Conservation (phyloP, 2,329 filamentous ascomycete species). For the Ophiostoma perfectum region DNA sequence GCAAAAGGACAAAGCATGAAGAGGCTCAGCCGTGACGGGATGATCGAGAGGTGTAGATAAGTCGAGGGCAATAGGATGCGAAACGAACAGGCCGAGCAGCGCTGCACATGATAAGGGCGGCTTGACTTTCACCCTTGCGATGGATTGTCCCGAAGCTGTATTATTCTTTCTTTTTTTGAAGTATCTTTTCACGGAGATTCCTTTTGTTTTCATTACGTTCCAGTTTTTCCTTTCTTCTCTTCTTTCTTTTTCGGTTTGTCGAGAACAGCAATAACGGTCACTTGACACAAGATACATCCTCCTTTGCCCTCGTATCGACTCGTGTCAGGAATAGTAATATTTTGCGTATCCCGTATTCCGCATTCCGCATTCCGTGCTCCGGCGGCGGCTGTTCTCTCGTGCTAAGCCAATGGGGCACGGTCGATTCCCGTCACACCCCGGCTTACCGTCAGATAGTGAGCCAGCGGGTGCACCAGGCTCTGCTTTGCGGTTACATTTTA, state of each 20-base stretch:
- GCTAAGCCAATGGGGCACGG: background rate
- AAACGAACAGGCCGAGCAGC: background rate
- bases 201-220: background rate
- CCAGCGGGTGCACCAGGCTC: background rate
- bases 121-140: background rate
- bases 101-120: background rate
- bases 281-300: background rate
- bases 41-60: background rate
- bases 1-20: background rate
- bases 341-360: background rate
- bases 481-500: background rate
- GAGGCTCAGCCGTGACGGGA: background rate
- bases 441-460: background rate
- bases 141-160: too few species aligned
- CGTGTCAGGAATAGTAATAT: background rate
- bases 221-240: constrained; percentile 2
- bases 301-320: background rate
- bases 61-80: background rate
- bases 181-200: too few species aligned
- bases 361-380: background rate
- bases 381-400: background rate
- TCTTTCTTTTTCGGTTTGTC: background rate
- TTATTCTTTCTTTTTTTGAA: too few species aligned
- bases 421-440: background rate
- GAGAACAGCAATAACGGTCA: too few species aligned